Conservation (phyloP, 208 protist genomes). For the Crithidia fasciculata region DNA sequence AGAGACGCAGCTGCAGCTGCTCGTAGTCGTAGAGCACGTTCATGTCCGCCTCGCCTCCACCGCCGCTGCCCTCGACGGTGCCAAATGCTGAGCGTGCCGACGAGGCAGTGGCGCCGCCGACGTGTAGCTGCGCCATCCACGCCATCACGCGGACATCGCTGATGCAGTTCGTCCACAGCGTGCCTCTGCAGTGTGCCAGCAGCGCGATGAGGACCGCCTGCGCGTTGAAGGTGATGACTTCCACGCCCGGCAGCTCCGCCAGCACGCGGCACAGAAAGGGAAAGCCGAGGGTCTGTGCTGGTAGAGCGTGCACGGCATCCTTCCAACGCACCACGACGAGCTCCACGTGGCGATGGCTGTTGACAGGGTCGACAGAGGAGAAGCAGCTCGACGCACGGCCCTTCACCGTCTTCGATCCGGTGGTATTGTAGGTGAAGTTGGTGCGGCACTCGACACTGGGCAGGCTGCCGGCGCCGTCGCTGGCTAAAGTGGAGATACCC, state of each 20-base stretch:
- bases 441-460: constrained; percentile 27
- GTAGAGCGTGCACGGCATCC: constrained; percentile 71
- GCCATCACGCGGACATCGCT: constrained; percentile 87
- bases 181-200: constrained; percentile 55
- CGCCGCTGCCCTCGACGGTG: background rate
- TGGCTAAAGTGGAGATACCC: constrained; percentile 39
- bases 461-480: background rate
- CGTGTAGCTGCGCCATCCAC: constrained; percentile 71
- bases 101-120: constrained; percentile 1
- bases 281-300: constrained; percentile 46
- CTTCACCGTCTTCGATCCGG: constrained; percentile 25
- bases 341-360: constrained; percentile 48
- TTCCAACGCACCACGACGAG: constrained; percentile 74
- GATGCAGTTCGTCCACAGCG: constrained; percentile 66
- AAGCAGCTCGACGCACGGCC: constrained; percentile 30
- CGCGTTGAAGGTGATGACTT: constrained; percentile 90
- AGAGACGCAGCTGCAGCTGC: constrained; percentile 35
- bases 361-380: constrained; percentile 29
- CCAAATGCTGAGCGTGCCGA: background rate
- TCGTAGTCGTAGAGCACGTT: constrained; percentile 36
- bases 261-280: constrained; percentile 68
- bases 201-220: constrained; percentile 69
- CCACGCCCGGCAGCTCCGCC: constrained; percentile 75
- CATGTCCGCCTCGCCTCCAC: constrained; percentile 16
- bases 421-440: constrained; percentile 34